Percentiles rank a stretch among this genome's conserved stretches.
phyloP scores from a whole-genome alignment of 140 eudicot genomes.

The Stevia rebaudiana region DNA sequence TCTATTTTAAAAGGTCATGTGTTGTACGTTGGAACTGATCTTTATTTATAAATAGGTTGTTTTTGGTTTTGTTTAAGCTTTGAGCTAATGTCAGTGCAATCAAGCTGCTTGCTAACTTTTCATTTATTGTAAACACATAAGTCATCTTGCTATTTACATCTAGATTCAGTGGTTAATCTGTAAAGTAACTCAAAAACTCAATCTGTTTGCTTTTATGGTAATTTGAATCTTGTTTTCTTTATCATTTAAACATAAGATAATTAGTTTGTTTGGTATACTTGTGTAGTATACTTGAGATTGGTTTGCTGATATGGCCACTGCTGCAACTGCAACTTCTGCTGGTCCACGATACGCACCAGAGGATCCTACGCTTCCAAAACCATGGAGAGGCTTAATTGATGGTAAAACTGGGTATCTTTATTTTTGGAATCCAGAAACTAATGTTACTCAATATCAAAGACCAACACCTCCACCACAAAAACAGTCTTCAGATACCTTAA shows the following conservation, averaged over 20 bases:
- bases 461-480: constrained; percentile 38
- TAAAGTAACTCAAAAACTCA: background rate
- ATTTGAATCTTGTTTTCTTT: background rate
- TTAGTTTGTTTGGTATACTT: background rate
- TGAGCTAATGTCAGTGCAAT: background rate
- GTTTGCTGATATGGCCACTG: constrained; percentile 55
- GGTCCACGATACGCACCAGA: constrained; percentile 77
- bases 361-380: constrained; percentile 92
- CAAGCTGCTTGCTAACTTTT: background rate
- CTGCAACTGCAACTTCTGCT: constrained; percentile 45
- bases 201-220: constrained; percentile 2
- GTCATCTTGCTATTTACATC: background rate
- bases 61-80: background rate
- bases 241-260: background rate
- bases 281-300: constrained; percentile 15
- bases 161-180: background rate
- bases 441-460: constrained; percentile 80
- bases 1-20: background rate
- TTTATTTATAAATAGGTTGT: background rate
- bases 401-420: constrained; percentile 83
- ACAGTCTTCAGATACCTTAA: constrained; percentile 29
- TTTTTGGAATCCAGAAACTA: constrained; percentile 96
- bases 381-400: constrained; percentile 92
- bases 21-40: background rate
- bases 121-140: background rate